Conservation (phyloP, 2,329 filamentous ascomycete species). For the Penicillium verrucosum region DNA sequence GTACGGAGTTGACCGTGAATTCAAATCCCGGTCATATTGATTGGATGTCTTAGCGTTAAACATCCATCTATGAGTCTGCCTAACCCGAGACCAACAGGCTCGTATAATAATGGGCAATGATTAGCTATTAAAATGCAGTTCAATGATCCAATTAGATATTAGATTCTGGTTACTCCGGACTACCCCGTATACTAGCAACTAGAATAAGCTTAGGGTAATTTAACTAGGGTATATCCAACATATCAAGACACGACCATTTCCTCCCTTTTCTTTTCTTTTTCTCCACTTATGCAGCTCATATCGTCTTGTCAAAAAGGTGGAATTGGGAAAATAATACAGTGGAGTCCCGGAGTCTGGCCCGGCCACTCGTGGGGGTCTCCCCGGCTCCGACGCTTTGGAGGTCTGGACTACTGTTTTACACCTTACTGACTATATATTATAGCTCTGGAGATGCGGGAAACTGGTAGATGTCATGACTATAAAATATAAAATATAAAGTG, state of each 20-base stretch:
- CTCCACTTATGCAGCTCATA: constrained; percentile 8
- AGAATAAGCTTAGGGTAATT: neutral
- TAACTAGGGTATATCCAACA: too few species aligned
- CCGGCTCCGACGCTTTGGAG: neutral
- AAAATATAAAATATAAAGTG: neutral
- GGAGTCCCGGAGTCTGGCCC: constrained; percentile 1
- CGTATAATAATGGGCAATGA: neutral
- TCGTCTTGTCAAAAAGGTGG: neutral
- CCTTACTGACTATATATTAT: neutral
- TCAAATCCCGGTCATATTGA: too few species aligned
- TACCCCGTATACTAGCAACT: neutral
- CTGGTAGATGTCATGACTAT: neutral
- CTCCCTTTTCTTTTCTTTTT: neutral
- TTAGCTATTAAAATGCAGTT: neutral
- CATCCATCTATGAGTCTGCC: too few species aligned
- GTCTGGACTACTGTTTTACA: neutral
- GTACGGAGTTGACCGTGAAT: neutral
- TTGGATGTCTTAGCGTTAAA: too few species aligned
- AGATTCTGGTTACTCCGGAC: neutral
- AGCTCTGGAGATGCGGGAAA: neutral
- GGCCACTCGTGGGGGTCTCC: constrained; percentile 1
- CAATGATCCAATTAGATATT: neutral
- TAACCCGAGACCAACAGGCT: too few species aligned
- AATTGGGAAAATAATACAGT: neutral
- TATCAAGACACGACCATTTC: neutral